Percentiles rank a stretch among this genome's conserved stretches.
Evolutionary conservation across 169 alveolate genomes (phyloP).

Genomic region (Perkinsus chesapeaki): DNA sequence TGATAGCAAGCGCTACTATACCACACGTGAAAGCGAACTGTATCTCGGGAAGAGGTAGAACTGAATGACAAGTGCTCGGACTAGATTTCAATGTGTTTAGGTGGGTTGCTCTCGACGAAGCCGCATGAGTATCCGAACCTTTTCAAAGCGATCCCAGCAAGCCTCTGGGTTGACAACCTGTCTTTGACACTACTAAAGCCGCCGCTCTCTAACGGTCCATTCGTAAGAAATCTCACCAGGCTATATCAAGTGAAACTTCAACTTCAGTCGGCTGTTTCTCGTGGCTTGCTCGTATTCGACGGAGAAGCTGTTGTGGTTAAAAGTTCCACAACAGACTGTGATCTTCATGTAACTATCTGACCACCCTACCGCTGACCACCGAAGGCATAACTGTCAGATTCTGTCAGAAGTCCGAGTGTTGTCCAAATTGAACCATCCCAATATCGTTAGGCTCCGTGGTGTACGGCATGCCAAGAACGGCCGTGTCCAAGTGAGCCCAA

Average conservation of each 20-base stretch:
- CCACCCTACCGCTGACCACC: neutral
- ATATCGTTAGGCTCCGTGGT: neutral
- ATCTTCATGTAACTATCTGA: neutral
- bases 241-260: neutral
- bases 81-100: neutral
- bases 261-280: neutral
- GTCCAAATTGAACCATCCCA: neutral
- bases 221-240: neutral
- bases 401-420: neutral
- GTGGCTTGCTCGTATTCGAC: neutral
- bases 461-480: neutral
- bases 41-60: neutral
- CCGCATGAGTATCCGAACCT: neutral
- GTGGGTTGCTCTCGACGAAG: neutral
- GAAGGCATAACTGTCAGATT: neutral
- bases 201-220: neutral
- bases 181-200: neutral
- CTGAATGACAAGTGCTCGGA: neutral
- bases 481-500: neutral
- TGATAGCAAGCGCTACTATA: neutral
- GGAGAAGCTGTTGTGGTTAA: neutral
- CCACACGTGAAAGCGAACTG: neutral
- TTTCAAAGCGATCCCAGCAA: neutral
- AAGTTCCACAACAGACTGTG: neutral
- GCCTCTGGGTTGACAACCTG: neutral